Evolutionary conservation across 108 stramenopile species (phyloP).

Genomic region (Skeletonema potamos): DNA sequence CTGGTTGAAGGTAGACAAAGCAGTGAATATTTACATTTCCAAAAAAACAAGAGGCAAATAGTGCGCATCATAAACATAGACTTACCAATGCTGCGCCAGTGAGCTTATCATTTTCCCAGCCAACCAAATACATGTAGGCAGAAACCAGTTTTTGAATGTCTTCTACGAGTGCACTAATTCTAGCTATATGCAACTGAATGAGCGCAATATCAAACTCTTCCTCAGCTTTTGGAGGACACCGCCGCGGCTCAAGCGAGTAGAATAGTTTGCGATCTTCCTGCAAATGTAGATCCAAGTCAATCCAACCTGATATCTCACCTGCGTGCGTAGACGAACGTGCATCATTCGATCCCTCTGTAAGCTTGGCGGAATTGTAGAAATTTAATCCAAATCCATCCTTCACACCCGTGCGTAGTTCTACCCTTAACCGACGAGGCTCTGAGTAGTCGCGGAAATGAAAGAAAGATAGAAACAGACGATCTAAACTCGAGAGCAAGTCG

Average conservation of each 20-base stretch:
- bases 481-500: constrained; percentile 24
- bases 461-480: constrained; percentile 36
- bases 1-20: constrained; percentile 1
- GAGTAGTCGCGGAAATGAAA: constrained; percentile 44
- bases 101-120: constrained; percentile 72
- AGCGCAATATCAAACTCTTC: constrained; percentile 65
- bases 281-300: constrained; percentile 63
- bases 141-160: constrained; percentile 54
- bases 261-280: constrained; percentile 69
- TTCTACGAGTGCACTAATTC: constrained; percentile 62
- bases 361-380: constrained; percentile 55
- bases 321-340: constrained; percentile 17
- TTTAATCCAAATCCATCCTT: constrained; percentile 67
- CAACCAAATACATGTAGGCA: constrained; percentile 56
- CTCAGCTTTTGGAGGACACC: constrained; percentile 59
- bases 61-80: constrained; percentile 20
- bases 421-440: constrained; percentile 44
- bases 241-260: constrained; percentile 42
- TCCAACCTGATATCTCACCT: constrained; percentile 73
- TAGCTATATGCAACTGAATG: constrained; percentile 70
- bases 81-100: constrained; percentile 52
- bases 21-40: neutral
- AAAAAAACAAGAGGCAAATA: neutral
- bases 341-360: constrained; percentile 20
- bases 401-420: constrained; percentile 62